These are phyloP conservation scores for Syzygium grande DNA, from an alignment of 345 rosid genomes.

Conservation along the genomic window DNA sequence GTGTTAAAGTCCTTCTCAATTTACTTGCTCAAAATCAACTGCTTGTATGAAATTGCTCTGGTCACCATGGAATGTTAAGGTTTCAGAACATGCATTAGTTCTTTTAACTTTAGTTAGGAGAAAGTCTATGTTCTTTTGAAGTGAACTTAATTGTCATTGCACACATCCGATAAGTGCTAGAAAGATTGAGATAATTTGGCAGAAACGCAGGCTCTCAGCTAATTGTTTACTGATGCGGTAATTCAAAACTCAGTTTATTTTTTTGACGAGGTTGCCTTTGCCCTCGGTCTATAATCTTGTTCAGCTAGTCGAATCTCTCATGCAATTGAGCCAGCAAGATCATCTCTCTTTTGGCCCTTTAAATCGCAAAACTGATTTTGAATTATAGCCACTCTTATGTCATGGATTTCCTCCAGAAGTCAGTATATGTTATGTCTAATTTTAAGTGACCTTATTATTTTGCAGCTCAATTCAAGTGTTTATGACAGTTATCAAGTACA, in stretches of 20 bases:
- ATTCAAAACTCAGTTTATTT: background rate
- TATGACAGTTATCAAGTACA: constrained; percentile 80
- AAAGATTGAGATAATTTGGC: background rate
- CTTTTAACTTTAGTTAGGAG: background rate
- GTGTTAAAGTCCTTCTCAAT: background rate
- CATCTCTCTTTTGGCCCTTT: background rate
- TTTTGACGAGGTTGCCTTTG: background rate
- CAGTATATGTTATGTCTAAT: background rate
- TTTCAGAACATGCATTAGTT: background rate
- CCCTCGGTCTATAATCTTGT: background rate
- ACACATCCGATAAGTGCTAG: background rate
- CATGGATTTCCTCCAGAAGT: background rate
- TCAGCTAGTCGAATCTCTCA: background rate
- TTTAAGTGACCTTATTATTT: background rate
- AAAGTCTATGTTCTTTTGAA: background rate
- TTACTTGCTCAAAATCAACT: background rate
- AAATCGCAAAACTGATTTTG: background rate
- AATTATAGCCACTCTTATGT: background rate
- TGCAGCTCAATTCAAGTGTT: constrained; percentile 82
- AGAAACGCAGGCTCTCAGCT: background rate
- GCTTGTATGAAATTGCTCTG: background rate
- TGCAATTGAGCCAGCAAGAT: background rate
- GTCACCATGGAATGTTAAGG: background rate
- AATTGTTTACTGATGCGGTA: background rate
- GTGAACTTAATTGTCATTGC: background rate